phyloP scores from a whole-genome alignment of 2,329 filamentous ascomycete species.

The Chaetomium globosum region DNA sequence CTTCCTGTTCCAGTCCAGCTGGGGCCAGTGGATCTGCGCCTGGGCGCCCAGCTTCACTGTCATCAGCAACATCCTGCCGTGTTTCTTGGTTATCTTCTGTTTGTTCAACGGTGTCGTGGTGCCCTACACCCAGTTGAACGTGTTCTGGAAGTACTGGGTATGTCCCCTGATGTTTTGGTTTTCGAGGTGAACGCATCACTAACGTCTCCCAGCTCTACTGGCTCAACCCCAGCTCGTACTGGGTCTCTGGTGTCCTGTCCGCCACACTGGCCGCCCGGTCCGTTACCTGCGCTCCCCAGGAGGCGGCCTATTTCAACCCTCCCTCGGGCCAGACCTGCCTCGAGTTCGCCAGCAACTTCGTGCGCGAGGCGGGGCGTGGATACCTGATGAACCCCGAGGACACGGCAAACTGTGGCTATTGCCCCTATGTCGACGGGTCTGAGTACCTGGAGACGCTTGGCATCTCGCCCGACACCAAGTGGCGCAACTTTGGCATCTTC shows the following conservation, averaged over 20 bases:
- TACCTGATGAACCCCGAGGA: constrained; percentile 62
- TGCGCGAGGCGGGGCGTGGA: constrained; percentile 54
- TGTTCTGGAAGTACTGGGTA: constrained; percentile 69
- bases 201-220: constrained; percentile 57
- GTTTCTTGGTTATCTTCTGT: constrained; percentile 77
- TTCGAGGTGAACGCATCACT: neutral
- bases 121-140: constrained; percentile 64
- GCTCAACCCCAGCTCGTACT: constrained; percentile 68
- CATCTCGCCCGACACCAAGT: constrained; percentile 62
- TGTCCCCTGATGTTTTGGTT: neutral
- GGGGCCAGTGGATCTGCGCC: constrained; percentile 84
- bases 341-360: constrained; percentile 59
- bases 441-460: constrained; percentile 63
- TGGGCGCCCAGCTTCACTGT: constrained; percentile 79
- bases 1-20: constrained; percentile 72
- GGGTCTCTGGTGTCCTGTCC: constrained; percentile 64
- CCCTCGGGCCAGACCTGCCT: constrained; percentile 63
- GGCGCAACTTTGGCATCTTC: constrained; percentile 68
- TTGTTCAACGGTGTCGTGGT: constrained; percentile 78
- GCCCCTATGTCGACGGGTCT: constrained; percentile 63
- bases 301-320: constrained; percentile 62
- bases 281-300: constrained; percentile 57
- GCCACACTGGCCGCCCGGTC: constrained; percentile 57
- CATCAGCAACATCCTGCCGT: constrained; percentile 70
- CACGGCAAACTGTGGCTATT: constrained; percentile 66